These are phyloP conservation scores for Cyphellophora europaea DNA, from an alignment of 2,329 filamentous ascomycete genomes.

Conservation along the genomic window DNA sequence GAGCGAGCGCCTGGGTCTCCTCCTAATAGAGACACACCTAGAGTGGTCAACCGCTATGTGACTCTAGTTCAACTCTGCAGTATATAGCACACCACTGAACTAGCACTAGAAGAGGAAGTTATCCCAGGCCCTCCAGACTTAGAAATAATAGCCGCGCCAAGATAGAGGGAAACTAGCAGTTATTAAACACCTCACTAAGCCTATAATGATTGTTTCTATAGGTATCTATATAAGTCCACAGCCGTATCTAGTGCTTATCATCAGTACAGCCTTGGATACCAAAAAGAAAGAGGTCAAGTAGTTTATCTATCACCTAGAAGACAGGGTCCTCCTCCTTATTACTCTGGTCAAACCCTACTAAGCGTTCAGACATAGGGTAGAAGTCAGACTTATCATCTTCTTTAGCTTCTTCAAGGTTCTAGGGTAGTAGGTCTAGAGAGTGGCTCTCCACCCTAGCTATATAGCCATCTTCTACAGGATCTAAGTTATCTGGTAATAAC, in stretches of 20 bases:
- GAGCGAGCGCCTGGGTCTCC: not conserved
- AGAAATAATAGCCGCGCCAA: not conserved
- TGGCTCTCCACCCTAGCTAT: too few relatives aligned
- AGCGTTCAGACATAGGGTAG: too few relatives aligned
- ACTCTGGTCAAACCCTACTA: too few relatives aligned
- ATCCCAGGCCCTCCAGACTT: not conserved
- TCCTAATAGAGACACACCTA: not conserved
- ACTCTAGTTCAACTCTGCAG: not conserved
- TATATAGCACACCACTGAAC: not conserved
- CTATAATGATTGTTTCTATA: not conserved
- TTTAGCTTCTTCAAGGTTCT: too few relatives aligned
- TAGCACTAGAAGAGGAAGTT: not conserved
- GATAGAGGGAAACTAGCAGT: not conserved
- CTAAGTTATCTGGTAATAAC: too few relatives aligned
- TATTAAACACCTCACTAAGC: not conserved
- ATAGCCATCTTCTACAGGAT: too few relatives aligned
- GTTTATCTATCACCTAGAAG: not conserved
- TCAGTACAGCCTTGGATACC: not conserved
- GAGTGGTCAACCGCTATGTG: not conserved
- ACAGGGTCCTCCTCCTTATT: not conserved
- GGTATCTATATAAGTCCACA: not conserved
- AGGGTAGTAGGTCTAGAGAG: too few relatives aligned
- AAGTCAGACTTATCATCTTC: too few relatives aligned
- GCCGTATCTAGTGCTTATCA: not conserved
- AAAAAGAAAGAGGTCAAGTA: not conserved